Percentiles rank a stretch among this genome's conserved stretches.
Conservation (phyloP, 1,139 yeast genomes). For the Yamadazyma kanchanaburiensis region DNA sequence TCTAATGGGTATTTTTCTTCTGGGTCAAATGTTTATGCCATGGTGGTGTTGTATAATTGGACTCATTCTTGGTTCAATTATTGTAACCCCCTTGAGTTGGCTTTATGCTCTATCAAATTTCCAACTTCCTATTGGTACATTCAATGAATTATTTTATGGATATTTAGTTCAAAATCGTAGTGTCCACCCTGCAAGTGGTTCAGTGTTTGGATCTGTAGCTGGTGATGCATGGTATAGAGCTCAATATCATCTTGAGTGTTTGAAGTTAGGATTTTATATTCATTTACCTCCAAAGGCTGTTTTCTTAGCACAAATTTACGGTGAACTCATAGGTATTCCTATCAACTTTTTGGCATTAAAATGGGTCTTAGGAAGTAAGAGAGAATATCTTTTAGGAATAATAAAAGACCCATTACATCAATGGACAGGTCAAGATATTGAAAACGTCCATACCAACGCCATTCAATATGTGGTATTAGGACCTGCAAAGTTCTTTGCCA, state of each 20-base stretch:
- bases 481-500: conserved; percentile 37
- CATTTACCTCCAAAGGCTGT: conserved; percentile 46
- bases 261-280: conserved; percentile 47
- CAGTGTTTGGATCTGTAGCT: conserved; percentile 47
- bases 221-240: conserved; percentile 56
- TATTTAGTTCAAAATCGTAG: conserved; percentile 33
- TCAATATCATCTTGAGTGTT: conserved; percentile 46
- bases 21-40: conserved; percentile 45
- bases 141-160: conserved; percentile 49
- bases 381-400: conserved; percentile 35
- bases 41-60: conserved; percentile 49
- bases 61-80: conserved; percentile 37
- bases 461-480: conserved; percentile 50
- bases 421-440: conserved; percentile 49
- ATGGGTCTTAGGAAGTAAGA: conserved; percentile 42
- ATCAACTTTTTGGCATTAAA: conserved; percentile 43
- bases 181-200: conserved; percentile 48
- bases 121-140: conserved; percentile 50
- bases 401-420: conserved; percentile 44
- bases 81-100: conserved; percentile 50
- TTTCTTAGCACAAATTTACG: conserved; percentile 47
- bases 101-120: conserved; percentile 49
- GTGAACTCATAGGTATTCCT: conserved; percentile 50
- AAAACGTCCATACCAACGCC: conserved; percentile 43
- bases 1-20: conserved; percentile 28